Evolutionary conservation across 2,329 filamentous ascomycete genomes (phyloP).

Genomic region (Drechslerella coelobrocha): DNA sequence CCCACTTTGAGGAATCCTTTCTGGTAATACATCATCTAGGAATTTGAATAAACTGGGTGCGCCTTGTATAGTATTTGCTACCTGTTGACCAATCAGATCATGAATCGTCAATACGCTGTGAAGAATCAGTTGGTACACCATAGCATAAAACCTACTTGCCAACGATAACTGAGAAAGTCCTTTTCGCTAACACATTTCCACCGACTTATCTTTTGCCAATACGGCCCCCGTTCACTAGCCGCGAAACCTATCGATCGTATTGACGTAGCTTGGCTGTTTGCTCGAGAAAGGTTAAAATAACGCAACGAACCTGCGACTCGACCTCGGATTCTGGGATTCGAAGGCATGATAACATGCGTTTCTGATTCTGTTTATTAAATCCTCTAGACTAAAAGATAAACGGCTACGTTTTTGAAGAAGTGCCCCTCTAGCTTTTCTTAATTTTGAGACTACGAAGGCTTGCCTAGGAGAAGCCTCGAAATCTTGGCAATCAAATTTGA

Average conservation of each 20-base stretch:
- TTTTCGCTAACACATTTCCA: slow-evolving; percentile 63
- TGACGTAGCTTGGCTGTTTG: not conserved
- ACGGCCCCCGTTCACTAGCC: slow-evolving; percentile 53
- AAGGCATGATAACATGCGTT: too few species aligned
- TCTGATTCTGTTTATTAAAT: too few species aligned
- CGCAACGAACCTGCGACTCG: too few species aligned
- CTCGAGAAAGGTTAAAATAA: too few species aligned
- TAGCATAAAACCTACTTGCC: slow-evolving; percentile 62
- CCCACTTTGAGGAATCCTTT: slow-evolving; percentile 59
- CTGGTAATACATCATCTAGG: slow-evolving; percentile 63
- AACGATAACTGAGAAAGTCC: slow-evolving; percentile 65
- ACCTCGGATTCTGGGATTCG: too few species aligned
- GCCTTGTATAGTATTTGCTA: slow-evolving; percentile 63
- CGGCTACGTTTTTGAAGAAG: too few species aligned
- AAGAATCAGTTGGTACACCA: not conserved
- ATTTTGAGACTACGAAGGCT: too few species aligned
- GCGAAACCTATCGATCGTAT: not conserved
- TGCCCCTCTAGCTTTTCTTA: too few species aligned
- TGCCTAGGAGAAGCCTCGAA: too few species aligned
- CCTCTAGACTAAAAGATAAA: too few species aligned
- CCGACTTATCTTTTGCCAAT: slow-evolving; percentile 63
- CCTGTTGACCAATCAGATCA: slow-evolving; percentile 56
- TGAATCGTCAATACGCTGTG: slow-evolving; percentile 9
- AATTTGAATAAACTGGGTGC: slow-evolving; percentile 62
- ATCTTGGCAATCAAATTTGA: too few species aligned